Evolutionary conservation across 768 basidiomycete species (phyloP), one percentile per base, ranked within the genome.

Genomic region (Mycena galopus): DNA sequence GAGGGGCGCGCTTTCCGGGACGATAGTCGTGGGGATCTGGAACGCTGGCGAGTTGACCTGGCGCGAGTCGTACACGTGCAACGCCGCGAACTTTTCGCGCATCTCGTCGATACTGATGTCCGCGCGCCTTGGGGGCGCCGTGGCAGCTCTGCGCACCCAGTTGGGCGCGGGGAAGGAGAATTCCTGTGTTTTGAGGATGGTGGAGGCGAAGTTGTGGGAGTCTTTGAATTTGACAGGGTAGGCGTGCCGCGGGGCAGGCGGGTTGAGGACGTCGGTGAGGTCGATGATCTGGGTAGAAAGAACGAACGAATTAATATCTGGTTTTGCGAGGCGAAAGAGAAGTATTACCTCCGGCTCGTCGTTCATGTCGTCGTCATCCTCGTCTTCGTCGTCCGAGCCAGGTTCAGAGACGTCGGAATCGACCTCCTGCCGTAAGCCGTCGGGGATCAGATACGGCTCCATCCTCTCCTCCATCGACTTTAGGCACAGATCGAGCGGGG

Each of bases 81-180:
- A 33, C 35, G 1, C 23, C 69, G 1, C 73, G 61, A 25, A 85
- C 0, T 73, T 0, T 51, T 57, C 35, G 83, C 79, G n/a, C 6
- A 76, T 68, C 0, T 72, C 32, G 8, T 82, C 78, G 3, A 81
- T 65, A 1, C 56, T 29, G 0, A 69, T 47, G 21, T 17, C 25
- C 10, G 67, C 2, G 0, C 58, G 69, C n/a, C 44, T 23, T 29
- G 25, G 2, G 1, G 56, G 53, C 7, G 30, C 44, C 3, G 59
- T 53, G 3, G 80, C 63, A 21, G 82, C 78, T 53, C 61, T 77
- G 14, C 84, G 82, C 55, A 47, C 44, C 85, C 85, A 86, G 7
- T 65, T 16, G 11, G 83, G 81, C 0, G 78, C n/a, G 11, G 82
- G 74, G 55, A 84, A 82, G 12, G 61, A 76, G 39, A 73, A 78